These are phyloP conservation scores for Ogataea degrootiae DNA, from an alignment of 805 yeast genomes.

Conservation along the genomic window DNA sequence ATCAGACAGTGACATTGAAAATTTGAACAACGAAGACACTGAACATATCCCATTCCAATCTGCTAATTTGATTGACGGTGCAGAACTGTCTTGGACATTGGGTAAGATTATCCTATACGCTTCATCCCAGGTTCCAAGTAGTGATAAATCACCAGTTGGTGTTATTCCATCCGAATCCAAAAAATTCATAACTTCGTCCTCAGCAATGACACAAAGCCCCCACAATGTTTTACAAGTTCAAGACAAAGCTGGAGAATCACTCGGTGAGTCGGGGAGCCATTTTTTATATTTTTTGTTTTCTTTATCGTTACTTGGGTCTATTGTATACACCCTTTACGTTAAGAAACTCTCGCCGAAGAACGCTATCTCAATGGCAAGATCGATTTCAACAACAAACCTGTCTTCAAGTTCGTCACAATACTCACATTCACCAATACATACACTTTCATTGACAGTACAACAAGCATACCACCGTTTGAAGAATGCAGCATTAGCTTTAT, in stretches of 20 bases:
- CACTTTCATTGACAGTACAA: background rate
- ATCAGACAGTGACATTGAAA: slow-evolving; percentile 21
- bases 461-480: slow-evolving; percentile 5
- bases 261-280: slow-evolving; percentile 1
- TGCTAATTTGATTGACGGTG: slow-evolving; percentile 73
- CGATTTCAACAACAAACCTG: background rate
- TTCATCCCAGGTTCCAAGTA: slow-evolving; percentile 52
- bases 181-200: slow-evolving; percentile 1
- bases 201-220: background rate
- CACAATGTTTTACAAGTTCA: background rate
- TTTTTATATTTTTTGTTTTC: slow-evolving; percentile 9
- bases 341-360: slow-evolving; percentile 4
- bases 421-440: too few relatives aligned
- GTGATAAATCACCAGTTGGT: slow-evolving; percentile 27
- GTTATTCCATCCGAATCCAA: slow-evolving; percentile 34
- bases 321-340: slow-evolving; percentile 7
- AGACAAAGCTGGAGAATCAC: slow-evolving; percentile 3
- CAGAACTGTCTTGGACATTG: slow-evolving; percentile 91
- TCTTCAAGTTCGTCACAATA: too few relatives aligned
- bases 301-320: slow-evolving; percentile 11
- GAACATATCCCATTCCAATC: slow-evolving; percentile 69
- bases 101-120: slow-evolving; percentile 86
- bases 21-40: slow-evolving; percentile 20
- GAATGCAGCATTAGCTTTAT: slow-evolving; percentile 5
- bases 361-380: background rate